Conservation (phyloP, 768 basidiomycete genomes). For the Hebeloma cylindrosporum region DNA sequence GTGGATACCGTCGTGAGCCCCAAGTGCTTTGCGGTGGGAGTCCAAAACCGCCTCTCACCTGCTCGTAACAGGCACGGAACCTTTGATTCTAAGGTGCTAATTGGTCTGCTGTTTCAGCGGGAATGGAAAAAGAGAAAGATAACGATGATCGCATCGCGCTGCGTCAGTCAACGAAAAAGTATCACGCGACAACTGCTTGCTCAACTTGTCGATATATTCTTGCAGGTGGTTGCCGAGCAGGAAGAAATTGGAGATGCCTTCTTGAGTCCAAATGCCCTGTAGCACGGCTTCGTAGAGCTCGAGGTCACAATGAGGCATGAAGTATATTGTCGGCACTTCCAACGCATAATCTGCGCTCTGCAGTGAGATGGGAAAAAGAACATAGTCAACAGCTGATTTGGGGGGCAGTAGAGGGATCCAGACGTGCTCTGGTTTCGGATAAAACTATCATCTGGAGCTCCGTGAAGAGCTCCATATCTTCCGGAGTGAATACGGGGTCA, state of each 20-base stretch:
- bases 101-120: constrained; percentile 46
- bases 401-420: constrained; percentile 11
- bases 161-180: constrained; percentile 20
- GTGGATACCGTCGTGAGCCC: no score
- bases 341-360: constrained; percentile 37
- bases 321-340: constrained; percentile 56
- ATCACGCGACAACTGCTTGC: constrained; percentile 18
- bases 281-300: constrained; percentile 67
- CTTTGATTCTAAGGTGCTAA: constrained; percentile 46
- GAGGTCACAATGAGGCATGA: constrained; percentile 81
- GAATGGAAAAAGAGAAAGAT: constrained; percentile 10
- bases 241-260: constrained; percentile 46
- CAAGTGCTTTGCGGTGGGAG: no score
- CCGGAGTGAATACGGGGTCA: constrained; percentile 73
- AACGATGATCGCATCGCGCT: not conserved
- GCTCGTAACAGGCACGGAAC: constrained; percentile 54
- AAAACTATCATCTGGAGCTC: constrained; percentile 40
- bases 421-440: constrained; percentile 51
- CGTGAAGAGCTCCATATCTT: constrained; percentile 54
- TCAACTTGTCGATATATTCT: constrained; percentile 70
- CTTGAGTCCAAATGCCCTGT: constrained; percentile 56
- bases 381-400: constrained; percentile 9
- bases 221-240: constrained; percentile 65
- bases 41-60: constrained; percentile 39
- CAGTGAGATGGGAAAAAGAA: constrained; percentile 5